Evolutionary conservation across 306 rosid species (phyloP).

Genomic region (Castanea crenata): DNA sequence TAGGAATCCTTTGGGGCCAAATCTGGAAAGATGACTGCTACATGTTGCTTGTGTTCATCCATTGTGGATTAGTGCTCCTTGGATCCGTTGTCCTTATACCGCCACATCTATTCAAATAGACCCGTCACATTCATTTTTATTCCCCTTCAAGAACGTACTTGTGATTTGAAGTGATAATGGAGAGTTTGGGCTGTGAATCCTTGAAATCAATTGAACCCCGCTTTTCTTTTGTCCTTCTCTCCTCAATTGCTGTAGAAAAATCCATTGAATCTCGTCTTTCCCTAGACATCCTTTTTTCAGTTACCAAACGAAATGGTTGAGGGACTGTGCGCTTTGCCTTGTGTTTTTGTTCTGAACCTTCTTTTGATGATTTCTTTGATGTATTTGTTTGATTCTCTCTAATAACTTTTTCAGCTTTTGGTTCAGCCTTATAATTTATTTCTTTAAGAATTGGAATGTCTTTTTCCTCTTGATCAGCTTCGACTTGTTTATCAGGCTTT

Average conservation of each 20-base stretch:
- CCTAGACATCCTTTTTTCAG: not conserved
- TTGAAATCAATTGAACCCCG: not conserved
- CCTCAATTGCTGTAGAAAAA: not conserved
- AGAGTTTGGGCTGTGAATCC: not conserved
- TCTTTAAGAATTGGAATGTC: not conserved
- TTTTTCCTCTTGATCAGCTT: not conserved
- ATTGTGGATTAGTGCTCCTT: no score
- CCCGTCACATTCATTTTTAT: no score
- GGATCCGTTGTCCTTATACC: no score
- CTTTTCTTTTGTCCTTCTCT: not conserved
- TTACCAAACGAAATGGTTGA: not conserved
- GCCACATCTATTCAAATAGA: no score
- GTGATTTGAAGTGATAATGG: not conserved
- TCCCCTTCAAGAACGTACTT: not conserved
- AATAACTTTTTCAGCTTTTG: not conserved
- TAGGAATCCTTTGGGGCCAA: no score
- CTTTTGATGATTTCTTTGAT: not conserved
- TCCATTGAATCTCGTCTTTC: not conserved
- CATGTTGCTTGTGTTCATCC: no score
- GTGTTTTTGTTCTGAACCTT: not conserved
- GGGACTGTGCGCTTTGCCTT: not conserved
- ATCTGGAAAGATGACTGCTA: no score
- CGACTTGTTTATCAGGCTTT: not conserved
- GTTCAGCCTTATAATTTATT: not conserved
- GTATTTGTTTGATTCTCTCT: not conserved